phyloP scores from a whole-genome alignment of 257 asterid species.

The Cynanchum wilfordii region DNA sequence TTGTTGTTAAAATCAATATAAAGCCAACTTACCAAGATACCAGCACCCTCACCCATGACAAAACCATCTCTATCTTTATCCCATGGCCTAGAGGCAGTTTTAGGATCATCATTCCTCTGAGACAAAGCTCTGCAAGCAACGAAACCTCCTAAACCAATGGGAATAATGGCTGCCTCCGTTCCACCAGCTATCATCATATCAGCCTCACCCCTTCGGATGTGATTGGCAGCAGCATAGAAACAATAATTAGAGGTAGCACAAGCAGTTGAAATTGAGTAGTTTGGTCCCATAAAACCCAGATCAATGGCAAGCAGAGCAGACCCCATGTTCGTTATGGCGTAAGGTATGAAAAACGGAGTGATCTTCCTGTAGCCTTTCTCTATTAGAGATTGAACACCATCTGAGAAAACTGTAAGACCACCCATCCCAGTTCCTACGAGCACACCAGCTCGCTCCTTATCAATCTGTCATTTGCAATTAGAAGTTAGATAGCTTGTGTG shows the following conservation, averaged over 20 bases:
- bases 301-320: conserved; percentile 92
- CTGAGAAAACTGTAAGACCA: conserved; percentile 80
- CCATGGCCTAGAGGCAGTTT: conserved; percentile 93
- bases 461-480: conserved; percentile 45
- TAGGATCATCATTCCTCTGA: conserved; percentile 86
- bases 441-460: conserved; percentile 82
- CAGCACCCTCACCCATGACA: conserved; percentile 96
- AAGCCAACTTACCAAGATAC: conserved; percentile 61
- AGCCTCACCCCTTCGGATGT: conserved; percentile 95
- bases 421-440: conserved; percentile 96
- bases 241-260: conserved; percentile 96
- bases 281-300: conserved; percentile 93
- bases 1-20: neutral
- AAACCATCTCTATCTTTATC: conserved; percentile 84
- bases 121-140: conserved; percentile 95
- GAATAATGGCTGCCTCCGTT: conserved; percentile 92
- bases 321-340: conserved; percentile 88
- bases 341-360: conserved; percentile 90
- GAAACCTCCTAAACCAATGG: conserved; percentile 90
- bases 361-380: conserved; percentile 80
- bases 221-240: conserved; percentile 93
- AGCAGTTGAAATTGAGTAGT: conserved; percentile 91
- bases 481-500: neutral
- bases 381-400: conserved; percentile 76
- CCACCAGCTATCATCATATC: conserved; percentile 93